Base-by-base conservation (phyloP, 441 rosid genomes). In the Daphne laureola region DNA sequence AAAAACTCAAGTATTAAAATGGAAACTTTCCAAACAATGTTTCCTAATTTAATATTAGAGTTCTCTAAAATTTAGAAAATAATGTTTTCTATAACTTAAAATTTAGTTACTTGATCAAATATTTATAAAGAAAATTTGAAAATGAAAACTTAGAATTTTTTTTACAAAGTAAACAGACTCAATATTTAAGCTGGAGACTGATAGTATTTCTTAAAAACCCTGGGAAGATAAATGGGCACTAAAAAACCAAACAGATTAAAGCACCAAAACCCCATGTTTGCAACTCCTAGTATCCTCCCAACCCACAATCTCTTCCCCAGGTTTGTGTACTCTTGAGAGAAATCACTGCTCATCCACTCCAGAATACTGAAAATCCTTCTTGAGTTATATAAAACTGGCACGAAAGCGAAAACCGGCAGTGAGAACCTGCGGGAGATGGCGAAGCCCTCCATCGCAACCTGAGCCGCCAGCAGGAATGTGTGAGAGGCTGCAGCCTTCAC, bases 391-490 rank as follows among this genome's bases (percentile, higher is more conserved):
- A 84, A 72, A 3, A 91, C 79, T 4, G 95, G 96, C 23, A 88
- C 91, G 40, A 79, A 82, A 25, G 80, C 86, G 17, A 82, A 66
- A 25, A 84, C 66, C 1, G 95, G 94, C 12, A 78, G 65, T 13
- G 95, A 73, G 56, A 92, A 84, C 57, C 66, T 42, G 16, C 55
- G 79, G 0, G 83, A 74, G 40, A 67, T 73, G 6, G 89, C 80
- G 27, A 88, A 55, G 2, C 96, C 98, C 60, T 91, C 98, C 90
- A 88, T 79, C 72, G 84, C 82, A 55, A 86, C 77, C 73, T 88
- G 96, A 57, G 86, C 62, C 0, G 86, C 77, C 0, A 91, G 55
- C 9, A 91, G 87, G 46, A 87, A 91, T 40, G 88, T 68, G 58
- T 91, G 98, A 0, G 95, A 96, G 0, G 87, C 82, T 0, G 95